A percentile compares a stretch with the other conserved stretches of the same genome.
Evolutionary conservation across 139 green algal species (phyloP).

Genomic region (Micractinium sp.): DNA sequence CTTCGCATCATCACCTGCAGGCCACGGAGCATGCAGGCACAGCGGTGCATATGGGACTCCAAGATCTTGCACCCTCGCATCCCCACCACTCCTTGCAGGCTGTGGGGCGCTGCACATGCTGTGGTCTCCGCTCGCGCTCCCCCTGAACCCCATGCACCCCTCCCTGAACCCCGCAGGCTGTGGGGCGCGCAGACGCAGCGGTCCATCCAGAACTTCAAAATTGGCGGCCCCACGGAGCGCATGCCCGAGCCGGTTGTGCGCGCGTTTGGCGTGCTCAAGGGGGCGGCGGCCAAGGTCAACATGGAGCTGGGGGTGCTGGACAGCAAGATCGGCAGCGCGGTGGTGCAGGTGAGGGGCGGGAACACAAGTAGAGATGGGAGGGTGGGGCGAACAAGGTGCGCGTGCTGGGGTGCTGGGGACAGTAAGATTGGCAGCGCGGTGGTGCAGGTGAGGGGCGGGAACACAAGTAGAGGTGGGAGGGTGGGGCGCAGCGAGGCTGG

Average conservation of each 20-base stretch:
- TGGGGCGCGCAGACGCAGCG: constrained; percentile 99
- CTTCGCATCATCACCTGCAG: constrained; percentile 37
- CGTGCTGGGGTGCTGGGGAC: constrained; percentile 50
- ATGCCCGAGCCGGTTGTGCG: constrained; percentile 94
- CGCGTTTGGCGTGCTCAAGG: constrained; percentile 94
- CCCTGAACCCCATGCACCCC: too few species aligned
- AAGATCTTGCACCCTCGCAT: too few species aligned
- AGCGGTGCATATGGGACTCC: constrained; percentile 95
- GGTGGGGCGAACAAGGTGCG: constrained; percentile 77
- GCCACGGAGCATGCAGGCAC: constrained; percentile 98
- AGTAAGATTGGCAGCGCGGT: constrained; percentile 70
- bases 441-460: constrained; percentile 41
- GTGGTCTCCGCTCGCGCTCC: neutral
- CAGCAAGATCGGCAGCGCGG: constrained; percentile 63
- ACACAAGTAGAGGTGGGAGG: too few species aligned
- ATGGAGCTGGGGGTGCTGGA: constrained; percentile 74
- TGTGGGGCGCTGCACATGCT: neutral
- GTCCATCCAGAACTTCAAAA: constrained; percentile 96
- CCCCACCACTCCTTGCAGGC: neutral
- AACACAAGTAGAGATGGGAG: too few species aligned
- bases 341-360: constrained; percentile 55
- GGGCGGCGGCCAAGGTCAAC: constrained; percentile 87
- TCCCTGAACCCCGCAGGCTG: constrained; percentile 62
- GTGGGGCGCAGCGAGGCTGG: neutral
- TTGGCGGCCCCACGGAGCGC: constrained; percentile 86